Base-by-base conservation (phyloP, 345 rosid species). In the Gossypium bickii region DNA sequence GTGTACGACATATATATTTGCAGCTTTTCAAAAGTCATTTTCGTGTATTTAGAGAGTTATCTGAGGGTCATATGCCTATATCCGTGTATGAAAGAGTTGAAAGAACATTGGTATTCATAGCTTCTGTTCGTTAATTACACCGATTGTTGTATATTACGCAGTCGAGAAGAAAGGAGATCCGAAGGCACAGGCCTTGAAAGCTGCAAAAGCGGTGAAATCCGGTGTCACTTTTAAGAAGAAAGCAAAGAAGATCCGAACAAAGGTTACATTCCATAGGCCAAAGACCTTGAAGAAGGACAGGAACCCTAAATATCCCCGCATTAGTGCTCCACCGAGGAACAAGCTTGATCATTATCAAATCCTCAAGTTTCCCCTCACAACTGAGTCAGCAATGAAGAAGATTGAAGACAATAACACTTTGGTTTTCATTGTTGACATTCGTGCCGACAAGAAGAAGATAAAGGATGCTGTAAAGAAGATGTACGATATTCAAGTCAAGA, bases 381-480 rank as follows among this genome's bases (percentile, higher is more conserved):
- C 99, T 0, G 96, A 94, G 76, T 89, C 93, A 1, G 98, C 99
- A 0, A 95, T 95, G 98, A 93, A 91, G 80, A 94, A 93, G 85
- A 94, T 93, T 73, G 98, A 94, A 52, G 98, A 94, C 67, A 93
- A 91, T 87, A 94, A 91, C 85, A 94, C 99, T 22, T 82, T 93
- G 80, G 98, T 93, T 7, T 94, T 94, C 87, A 94, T 94, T 43
- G 97, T 94, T 44, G 97, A 95, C 85, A 84, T 95, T 44, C 93
- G 92, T 78, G 96, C 99, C 3, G 93, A 89, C 82, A 93, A 95
- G 85, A 93, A 93, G 84, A 90, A 91, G 85, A 95, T 95, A 24
- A 91, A 91, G 82, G 94, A 82, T 72, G 96, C 97, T 2, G 94
- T 94, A 48, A 90, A 89, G 87, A 94, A 91, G 81, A 94, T 94